A percentile compares a stretch with the other conserved stretches of the same genome.
Conservation (phyloP, 1,284 basidiomycete species). For the Neonothopanus nambi region DNA sequence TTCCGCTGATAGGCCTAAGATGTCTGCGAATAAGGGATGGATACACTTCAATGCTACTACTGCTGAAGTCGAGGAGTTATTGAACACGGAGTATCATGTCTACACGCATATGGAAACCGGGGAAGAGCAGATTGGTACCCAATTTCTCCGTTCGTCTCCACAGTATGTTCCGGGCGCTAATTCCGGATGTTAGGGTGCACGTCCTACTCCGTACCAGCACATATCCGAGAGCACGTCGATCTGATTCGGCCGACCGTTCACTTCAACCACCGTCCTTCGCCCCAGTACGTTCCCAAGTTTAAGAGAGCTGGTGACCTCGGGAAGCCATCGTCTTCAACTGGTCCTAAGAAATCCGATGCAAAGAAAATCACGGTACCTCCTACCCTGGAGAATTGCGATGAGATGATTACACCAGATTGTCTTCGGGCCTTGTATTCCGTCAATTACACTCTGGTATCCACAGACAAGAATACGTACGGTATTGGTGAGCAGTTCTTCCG, state of each 20-base stretch:
- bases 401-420: conserved; percentile 45
- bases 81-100: conserved; percentile 50
- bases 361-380: conserved; percentile 23
- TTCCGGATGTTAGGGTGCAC: conserved; percentile 40
- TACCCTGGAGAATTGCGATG: conserved; percentile 39
- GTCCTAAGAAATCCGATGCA: conserved; percentile 37
- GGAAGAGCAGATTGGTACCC: conserved; percentile 31
- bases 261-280: conserved; percentile 32
- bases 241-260: conserved; percentile 48
- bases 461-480: conserved; percentile 48
- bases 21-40: conserved; percentile 45
- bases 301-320: conserved; percentile 29
- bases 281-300: conserved; percentile 2
- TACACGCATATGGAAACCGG: conserved; percentile 40
- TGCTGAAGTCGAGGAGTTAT: conserved; percentile 43
- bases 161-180: too few species aligned
- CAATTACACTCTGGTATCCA: conserved; percentile 38
- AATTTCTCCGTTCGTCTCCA: not conserved
- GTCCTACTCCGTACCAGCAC: conserved; percentile 43
- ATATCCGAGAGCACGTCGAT: conserved; percentile 44
- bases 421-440: conserved; percentile 48
- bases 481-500: conserved; percentile 36
- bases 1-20: conserved; percentile 34
- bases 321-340: conserved; percentile 27
- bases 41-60: conserved; percentile 45